These are phyloP conservation scores for Iris macrosiphon DNA, from an alignment of 106 monocot species.

Conservation along the genomic window DNA sequence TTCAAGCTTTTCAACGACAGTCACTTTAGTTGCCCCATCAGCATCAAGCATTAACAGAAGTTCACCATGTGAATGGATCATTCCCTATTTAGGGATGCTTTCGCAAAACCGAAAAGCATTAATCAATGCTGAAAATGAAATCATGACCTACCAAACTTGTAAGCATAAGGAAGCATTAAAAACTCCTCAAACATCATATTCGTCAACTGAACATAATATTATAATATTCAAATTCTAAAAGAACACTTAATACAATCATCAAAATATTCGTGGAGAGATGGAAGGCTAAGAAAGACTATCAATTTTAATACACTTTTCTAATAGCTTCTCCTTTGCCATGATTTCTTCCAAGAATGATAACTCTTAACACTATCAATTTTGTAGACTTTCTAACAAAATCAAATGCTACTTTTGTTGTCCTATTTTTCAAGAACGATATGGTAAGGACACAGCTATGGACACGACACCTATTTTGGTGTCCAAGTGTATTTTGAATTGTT, in stretches of 20 bases:
- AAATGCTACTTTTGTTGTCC: constrained; percentile 76
- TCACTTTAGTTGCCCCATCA: too few relatives aligned
- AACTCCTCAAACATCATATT: too few relatives aligned
- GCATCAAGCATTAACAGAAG: constrained; percentile 92
- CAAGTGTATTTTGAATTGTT: too few relatives aligned
- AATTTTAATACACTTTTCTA: constrained; percentile 18
- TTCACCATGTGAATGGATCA: constrained; percentile 82
- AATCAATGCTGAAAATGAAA: constrained; percentile 2
- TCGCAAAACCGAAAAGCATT: constrained; percentile 14
- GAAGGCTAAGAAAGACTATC: neutral
- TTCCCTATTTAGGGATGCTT: too few relatives aligned
- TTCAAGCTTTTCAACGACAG: constrained; percentile 86
- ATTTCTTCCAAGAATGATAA: constrained; percentile 76
- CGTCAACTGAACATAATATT: too few relatives aligned
- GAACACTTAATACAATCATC: too few relatives aligned
- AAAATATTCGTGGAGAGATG: too few relatives aligned
- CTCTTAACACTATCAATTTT: constrained; percentile 75
- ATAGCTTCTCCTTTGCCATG: too few relatives aligned
- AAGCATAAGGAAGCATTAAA: neutral
- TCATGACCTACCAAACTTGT: neutral
- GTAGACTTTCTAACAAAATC: constrained; percentile 79
- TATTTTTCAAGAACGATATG: too few relatives aligned
- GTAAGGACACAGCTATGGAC: too few relatives aligned
- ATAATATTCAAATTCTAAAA: neutral
- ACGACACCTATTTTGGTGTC: too few relatives aligned